Conservation (phyloP, 2,329 filamentous ascomycete genomes). For the Lojkania enalia region DNA sequence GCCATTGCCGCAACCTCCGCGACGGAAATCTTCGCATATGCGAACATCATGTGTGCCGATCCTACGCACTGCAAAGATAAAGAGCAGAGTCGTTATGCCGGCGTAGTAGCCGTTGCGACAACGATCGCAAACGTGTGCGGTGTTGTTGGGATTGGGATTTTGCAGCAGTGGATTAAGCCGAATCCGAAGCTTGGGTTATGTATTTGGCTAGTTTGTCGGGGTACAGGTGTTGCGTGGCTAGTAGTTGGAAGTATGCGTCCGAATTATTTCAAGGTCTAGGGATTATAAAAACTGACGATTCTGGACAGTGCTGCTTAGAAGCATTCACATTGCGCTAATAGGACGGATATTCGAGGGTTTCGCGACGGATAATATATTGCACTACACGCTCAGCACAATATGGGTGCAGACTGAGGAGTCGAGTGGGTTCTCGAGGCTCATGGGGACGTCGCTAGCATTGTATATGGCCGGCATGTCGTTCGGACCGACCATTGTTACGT, state of each 20-base stretch:
- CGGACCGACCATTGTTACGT: conserved; percentile 10
- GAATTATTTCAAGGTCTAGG: neutral
- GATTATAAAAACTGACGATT: neutral
- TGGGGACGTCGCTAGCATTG: conserved; percentile 12
- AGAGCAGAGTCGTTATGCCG: conserved; percentile 10
- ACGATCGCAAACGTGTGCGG: conserved; percentile 10
- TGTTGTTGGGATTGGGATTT: conserved; percentile 2
- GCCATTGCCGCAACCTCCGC: conserved; percentile 15
- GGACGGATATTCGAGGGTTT: conserved; percentile 16
- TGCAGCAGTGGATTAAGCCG: conserved; percentile 4
- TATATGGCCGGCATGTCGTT: conserved; percentile 17
- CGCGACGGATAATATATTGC: conserved; percentile 17
- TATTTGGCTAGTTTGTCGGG: conserved; percentile 13
- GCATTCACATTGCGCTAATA: conserved; percentile 9
- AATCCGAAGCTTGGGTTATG: conserved; percentile 8
- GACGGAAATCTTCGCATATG: conserved; percentile 14
- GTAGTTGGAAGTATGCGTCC: conserved; percentile 10
- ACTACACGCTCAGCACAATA: conserved; percentile 10
- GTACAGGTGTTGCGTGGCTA: conserved; percentile 15
- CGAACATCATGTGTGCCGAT: conserved; percentile 13
- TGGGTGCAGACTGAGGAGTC: neutral
- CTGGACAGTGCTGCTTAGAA: conserved; percentile 2
- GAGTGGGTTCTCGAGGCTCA: conserved; percentile 2
- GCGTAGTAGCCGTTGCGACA: conserved; percentile 6
- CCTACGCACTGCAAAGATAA: conserved; percentile 8